Evolutionary conservation across 1,139 yeast genomes (phyloP), one percentile per base, ranked within the genome.

Genomic region (Protomyces pachydermus): DNA sequence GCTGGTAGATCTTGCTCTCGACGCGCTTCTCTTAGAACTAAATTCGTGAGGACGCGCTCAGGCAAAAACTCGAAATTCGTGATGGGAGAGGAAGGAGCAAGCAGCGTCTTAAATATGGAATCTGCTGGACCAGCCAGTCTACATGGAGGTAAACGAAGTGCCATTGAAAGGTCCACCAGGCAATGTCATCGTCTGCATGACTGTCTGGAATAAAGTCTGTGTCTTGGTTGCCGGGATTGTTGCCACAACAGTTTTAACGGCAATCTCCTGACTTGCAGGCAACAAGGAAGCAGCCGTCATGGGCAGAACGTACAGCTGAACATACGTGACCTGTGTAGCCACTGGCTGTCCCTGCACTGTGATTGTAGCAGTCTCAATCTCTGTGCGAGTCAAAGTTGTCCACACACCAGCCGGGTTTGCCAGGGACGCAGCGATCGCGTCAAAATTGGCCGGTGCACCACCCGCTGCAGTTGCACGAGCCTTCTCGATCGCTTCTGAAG

Each of bases 271-370:
- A 37, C 42, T 37, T 18, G 42, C 42, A 42, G 48, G 23, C 20
- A 42, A 8, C 16, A 42, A 20, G 12, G 48, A 42, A 16, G 62
- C 52, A 9, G 53, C 62, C 28, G 56, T 38, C 42, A 35, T 45
- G 10, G 62, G 62, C 20, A 58, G 16, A 32, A 58, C 62, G 38
- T 58, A 58, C 42, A 58, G 52, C 39, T 58, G 62, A 14, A 58
- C 62, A 50, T 58, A 58, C 14, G 62, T 51, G 12, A 16, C 25
- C 25, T 42, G 48, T 10, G 48, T 42, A 45, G 62, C 35, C 16
- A 48, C 23, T 12, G 56, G 28, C 18, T 48, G 46, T n/a, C 32
- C 38, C 16, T 16, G 34, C 9, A 34, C 28, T 12, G 56, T 51
- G 18, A 34, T 14, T 18, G 62, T 58, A 28, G 54, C 32, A 16